phyloP scores from a whole-genome alignment of 768 basidiomycete species.

The Podaxis pistillaris region DNA sequence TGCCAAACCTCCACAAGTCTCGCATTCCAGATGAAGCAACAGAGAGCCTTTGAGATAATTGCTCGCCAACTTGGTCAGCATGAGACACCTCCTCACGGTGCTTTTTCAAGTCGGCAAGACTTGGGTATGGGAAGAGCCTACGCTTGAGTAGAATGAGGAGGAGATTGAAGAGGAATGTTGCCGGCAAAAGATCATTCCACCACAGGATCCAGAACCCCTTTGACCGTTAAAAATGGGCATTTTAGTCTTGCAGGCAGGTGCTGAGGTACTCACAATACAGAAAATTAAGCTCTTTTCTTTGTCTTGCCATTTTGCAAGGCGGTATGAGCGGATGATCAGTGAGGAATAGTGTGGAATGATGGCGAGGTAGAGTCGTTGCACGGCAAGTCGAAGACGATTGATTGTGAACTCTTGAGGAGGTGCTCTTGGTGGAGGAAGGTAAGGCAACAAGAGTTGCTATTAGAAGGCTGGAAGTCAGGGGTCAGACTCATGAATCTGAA shows the following conservation, averaged over 20 bases:
- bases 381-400: slow-evolving; percentile 47
- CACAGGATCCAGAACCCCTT: slow-evolving; percentile 66
- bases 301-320: slow-evolving; percentile 58
- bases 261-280: slow-evolving; percentile 46
- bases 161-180: slow-evolving; percentile 47
- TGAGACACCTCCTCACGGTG: slow-evolving; percentile 45
- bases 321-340: slow-evolving; percentile 35
- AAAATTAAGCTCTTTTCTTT: slow-evolving; percentile 41
- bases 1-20: slow-evolving; percentile 55
- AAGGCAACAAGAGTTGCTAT: slow-evolving; percentile 42
- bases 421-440: slow-evolving; percentile 41
- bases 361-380: slow-evolving; percentile 55
- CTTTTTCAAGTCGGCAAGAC: slow-evolving; percentile 49
- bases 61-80: slow-evolving; percentile 52
- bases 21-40: slow-evolving; percentile 45
- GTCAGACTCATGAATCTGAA: not conserved
- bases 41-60: slow-evolving; percentile 45
- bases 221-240: not conserved
- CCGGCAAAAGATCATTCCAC: slow-evolving; percentile 55
- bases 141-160: slow-evolving; percentile 47
- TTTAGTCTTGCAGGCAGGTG: not conserved
- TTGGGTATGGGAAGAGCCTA: slow-evolving; percentile 54
- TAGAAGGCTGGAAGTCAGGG: not conserved
- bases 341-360: slow-evolving; percentile 48
- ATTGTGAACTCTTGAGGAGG: slow-evolving; percentile 50